Conservation (phyloP, 2,329 filamentous ascomycete genomes). For the Aspergillus ustus region DNA sequence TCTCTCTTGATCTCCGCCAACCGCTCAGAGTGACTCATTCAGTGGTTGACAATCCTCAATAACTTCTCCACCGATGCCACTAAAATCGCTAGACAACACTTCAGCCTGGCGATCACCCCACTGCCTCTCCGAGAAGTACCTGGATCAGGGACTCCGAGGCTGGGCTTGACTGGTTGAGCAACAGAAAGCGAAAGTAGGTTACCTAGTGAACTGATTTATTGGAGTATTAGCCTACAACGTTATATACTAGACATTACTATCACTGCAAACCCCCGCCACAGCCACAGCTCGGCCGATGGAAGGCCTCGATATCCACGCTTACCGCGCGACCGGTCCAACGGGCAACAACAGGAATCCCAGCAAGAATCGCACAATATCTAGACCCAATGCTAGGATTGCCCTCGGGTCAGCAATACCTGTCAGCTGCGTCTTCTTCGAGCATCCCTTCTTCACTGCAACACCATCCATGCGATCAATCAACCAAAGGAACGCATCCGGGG, state of each 20-base stretch:
- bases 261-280: background rate
- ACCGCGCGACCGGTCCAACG: slow-evolving; percentile 10
- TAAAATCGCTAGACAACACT: background rate
- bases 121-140: no score
- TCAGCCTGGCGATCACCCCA: no score
- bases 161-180: background rate
- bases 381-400: slow-evolving; percentile 14
- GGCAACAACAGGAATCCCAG: slow-evolving; percentile 14
- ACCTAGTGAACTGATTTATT: background rate
- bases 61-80: background rate
- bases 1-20: background rate
- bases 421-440: slow-evolving; percentile 20
- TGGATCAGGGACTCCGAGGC: no score
- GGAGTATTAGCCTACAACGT: background rate
- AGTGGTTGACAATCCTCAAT: background rate
- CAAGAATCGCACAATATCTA: slow-evolving; percentile 15
- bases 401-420: slow-evolving; percentile 22
- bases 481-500: slow-evolving; percentile 37
- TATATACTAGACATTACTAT: background rate
- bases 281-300: background rate
- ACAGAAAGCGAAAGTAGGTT: background rate
- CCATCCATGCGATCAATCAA: slow-evolving; percentile 30
- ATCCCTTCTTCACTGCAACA: slow-evolving; percentile 15
- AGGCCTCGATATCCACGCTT: background rate
- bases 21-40: background rate